Base-by-base conservation (phyloP, 202 grass and related monocot genomes). In the Setaria viridis region DNA sequence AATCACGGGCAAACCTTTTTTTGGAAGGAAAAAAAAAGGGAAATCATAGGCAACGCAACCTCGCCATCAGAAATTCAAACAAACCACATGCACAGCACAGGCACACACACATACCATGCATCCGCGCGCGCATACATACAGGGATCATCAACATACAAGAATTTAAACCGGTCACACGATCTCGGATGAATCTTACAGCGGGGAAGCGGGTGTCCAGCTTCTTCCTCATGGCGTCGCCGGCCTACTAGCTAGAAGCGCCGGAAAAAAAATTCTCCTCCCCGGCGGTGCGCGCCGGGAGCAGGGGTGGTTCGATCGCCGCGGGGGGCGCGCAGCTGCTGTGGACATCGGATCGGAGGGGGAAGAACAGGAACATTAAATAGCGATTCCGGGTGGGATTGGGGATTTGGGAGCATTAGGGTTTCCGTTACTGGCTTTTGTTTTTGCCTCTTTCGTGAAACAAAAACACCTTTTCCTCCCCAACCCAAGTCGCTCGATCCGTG, bases 161-260 rank as follows among this genome's bases (percentile, higher is more conserved):
- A 25, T 10, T 33, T 5, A 42, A 84, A 46, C 77, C 11, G 67
- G 19, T 33, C 5, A 62, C 71, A 20, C 5, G 10, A 21, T 43
- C 9, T 0, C 41, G 62, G 20, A 55, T 3, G 49, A 66, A 87
- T 8, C 80, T 86, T 84, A 98, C 95, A 49, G 95, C 93, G 55
- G 95, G 93, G 79, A 98, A 98, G 71, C 95, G 95, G 14, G 95
- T 98, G 77, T 98, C 93, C 54, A 98, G 91, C 88, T 95, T 98
- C 89, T 92, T 95, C 85, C 89, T 98, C 95, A 98, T 98, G 88
- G 81, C 85, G 85, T 37, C 39, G 66, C 64, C 46, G 9, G 6
- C 32, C 17, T 63, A 63, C 21, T 1, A 8, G 60, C 82, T 41
- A 5, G 4, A 41, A 43, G 56, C 76, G 59, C 59, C 60, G 2